A percentile compares a stretch with the other conserved stretches of the same genome.
Conservation (phyloP, 2,329 filamentous ascomycete species). For the Verticillium nubilum region DNA sequence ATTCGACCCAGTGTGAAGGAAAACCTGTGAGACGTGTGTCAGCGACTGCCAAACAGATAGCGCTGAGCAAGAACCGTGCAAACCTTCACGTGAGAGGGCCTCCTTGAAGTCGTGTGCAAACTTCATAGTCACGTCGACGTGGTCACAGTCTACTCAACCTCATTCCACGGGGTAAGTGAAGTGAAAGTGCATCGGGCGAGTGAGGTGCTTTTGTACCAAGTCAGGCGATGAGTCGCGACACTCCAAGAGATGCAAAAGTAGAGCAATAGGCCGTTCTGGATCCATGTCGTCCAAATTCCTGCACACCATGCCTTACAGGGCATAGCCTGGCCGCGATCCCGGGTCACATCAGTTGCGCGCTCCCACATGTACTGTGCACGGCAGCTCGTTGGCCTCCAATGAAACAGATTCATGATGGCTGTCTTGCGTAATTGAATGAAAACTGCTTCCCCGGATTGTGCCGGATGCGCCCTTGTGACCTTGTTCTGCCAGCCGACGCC, state of each 20-base stretch:
- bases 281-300: background rate
- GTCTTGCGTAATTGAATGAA: background rate
- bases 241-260: background rate
- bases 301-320: background rate
- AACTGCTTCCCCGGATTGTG: background rate
- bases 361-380: background rate
- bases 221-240: background rate
- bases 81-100: slow-evolving; percentile 58
- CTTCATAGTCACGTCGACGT: slow-evolving; percentile 58
- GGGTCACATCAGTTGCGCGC: background rate
- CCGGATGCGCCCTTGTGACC: background rate
- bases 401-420: background rate
- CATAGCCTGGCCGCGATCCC: background rate
- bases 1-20: slow-evolving; percentile 65
- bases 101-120: slow-evolving; percentile 76
- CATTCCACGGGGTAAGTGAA: slow-evolving; percentile 1
- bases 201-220: background rate
- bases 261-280: background rate
- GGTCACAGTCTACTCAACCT: background rate
- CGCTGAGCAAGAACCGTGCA: slow-evolving; percentile 1
- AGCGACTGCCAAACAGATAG: background rate
- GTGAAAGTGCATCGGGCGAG: background rate
- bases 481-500: background rate
- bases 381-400: background rate
- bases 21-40: slow-evolving; percentile 44